Evolutionary conservation across 2,329 filamentous ascomycete genomes (phyloP), one percentile per base, ranked within the genome.

Genomic region (Botryosphaeria agaves): DNA sequence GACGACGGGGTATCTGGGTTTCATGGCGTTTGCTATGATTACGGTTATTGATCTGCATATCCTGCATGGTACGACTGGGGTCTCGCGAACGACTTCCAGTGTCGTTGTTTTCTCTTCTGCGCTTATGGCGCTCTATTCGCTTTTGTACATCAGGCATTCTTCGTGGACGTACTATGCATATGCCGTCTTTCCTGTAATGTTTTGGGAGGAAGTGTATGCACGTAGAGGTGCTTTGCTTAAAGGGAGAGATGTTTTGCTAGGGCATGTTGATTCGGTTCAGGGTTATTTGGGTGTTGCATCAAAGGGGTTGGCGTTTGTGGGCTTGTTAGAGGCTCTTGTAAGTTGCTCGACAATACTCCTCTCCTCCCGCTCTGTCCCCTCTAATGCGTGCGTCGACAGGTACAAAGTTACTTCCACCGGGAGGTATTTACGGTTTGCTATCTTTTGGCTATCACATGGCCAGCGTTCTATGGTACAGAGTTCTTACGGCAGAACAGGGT

Each of bases 171-270:
- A 98, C 52, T 98, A 95, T 46, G 70, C 72, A 2, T 98, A 98
- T 49, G 80, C 77, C 1, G 69, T 91, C 42, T 98, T 98, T 52
- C 89, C 89, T 0, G 74, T 93, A 2, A 69, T 82, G 34, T 95
- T 98, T 57, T 98, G 89, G 89, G 87, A 94, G 52, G 85, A 94
- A 46, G 81, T 94, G 0, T 87, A 77, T 52, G 80, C 81, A 3
- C 72, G 79, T 17, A 69, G 84, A 33, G 62, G 66, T 27, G 80
- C 80, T 25, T 52, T 94, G 8, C 45, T 57, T 5, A 66, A 73
- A 37, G 85, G 84, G 3, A 63, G 67, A 30, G 66, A 64, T 38
- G 63, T 69, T 29, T 58, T 95, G 6, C 74, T 93, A 39, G 65
- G 69, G 1, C 67, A 85, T 40, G 57, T 85, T 25, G 61, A 66